phyloP scores from a whole-genome alignment of 2,329 filamentous ascomycete genomes.

The Aspergillaceae sp. region DNA sequence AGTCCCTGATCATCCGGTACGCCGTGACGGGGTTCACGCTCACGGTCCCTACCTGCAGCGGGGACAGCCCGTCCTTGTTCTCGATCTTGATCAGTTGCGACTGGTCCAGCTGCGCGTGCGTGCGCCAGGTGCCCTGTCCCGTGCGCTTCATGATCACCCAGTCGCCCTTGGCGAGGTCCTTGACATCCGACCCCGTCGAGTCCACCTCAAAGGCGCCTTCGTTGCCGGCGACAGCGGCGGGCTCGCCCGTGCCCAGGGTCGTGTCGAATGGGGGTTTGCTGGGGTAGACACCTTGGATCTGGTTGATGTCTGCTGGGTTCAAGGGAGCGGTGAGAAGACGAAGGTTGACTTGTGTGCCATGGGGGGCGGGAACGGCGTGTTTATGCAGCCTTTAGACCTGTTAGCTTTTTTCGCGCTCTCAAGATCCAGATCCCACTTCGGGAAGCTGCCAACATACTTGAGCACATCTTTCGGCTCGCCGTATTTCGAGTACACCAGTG shows the following conservation, averaged over 20 bases:
- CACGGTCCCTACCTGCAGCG: conserved; percentile 76
- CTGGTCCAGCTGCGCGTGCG: conserved; percentile 64
- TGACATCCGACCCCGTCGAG: conserved; percentile 53
- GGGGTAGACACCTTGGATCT: conserved; percentile 93
- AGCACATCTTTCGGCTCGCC: conserved; percentile 43
- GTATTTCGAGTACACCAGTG: conserved; percentile 41
- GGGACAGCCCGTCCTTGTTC: conserved; percentile 59
- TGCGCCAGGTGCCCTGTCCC: conserved; percentile 89
- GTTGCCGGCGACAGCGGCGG: conserved; percentile 59
- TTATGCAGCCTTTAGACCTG: conserved; percentile 22
- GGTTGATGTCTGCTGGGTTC: conserved; percentile 97
- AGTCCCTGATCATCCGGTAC: conserved; percentile 85
- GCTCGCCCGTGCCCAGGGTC: conserved; percentile 64
- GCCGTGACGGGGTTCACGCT: conserved; percentile 90
- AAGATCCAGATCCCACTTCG: neutral
- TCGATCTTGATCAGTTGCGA: conserved; percentile 60
- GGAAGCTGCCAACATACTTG: conserved; percentile 19
- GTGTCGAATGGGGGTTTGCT: conserved; percentile 70
- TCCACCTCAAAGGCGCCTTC: conserved; percentile 92
- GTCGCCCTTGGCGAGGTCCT: conserved; percentile 64
- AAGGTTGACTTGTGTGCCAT: conserved; percentile 62
- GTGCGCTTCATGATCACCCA: conserved; percentile 86
- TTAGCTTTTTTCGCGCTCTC: neutral
- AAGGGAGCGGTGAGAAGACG: conserved; percentile 85
- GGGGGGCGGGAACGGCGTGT: conserved; percentile 41